Base-by-base conservation (phyloP, 768 basidiomycete species). In the Boletus subcaerulescens region DNA sequence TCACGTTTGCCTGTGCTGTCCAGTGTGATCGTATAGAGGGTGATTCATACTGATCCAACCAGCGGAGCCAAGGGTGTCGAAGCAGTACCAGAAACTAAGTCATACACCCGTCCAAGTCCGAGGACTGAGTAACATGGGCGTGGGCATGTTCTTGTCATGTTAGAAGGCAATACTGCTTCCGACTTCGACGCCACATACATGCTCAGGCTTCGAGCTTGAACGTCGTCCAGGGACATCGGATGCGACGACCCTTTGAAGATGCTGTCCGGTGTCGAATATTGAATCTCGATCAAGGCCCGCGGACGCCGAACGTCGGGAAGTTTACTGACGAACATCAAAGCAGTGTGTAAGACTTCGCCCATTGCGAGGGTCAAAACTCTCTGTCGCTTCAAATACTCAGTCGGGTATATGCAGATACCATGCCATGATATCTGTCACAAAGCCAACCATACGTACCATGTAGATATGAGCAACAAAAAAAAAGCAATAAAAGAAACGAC, bases 341-440 rank as follows among this genome's bases (percentile, higher is more conserved):
- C 26, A 26, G 22, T 24, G 26, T 9, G 7, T 26, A 26, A 26
- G 8, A 22, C 22, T 22, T 22, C 8, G 78, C 78, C 78, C 78
- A 79, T 77, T 76, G 79, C 77, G 77, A 78, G 78, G 76, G 77
- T 79, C 78, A 78, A 80, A 80, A 77, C 1, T 20, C 77, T 76
- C 78, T 9, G 24, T 26, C 24, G 24, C 24, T 26, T 26, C 24
- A 26, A 7, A 26, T 26, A 26, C 26, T 26, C 4, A 26, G 24
- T 24, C 24, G 24, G 24, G 24, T 24, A 24, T 24, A 24, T 24
- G 24, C 24, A 24, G 24, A 24, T 24, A 24, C 24, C 24, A 24
- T 24, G 24, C 24, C 5, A 24, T 10, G 32, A 33, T 33, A 33
- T 33, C 32, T 4, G 3, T 33, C 32, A 33, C 24, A 24, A 6